Evolutionary conservation across 2,329 filamentous ascomycete genomes (phyloP).

Genomic region (Curvularia eragrostidis): DNA sequence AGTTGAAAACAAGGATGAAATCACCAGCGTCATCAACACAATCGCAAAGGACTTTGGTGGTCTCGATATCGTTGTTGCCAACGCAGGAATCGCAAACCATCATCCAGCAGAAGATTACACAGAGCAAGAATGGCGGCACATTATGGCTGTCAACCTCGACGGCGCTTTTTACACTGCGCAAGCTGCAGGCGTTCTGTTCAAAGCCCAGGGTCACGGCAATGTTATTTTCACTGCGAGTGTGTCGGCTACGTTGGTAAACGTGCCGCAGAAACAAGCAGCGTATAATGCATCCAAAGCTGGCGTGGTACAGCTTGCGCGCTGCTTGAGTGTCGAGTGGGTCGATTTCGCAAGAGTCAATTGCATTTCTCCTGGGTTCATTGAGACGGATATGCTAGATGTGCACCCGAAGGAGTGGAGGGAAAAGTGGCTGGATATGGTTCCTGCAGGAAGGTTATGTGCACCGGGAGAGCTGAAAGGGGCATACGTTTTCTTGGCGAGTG

Average conservation of each 20-base stretch:
- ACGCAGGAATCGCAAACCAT: constrained; percentile 51
- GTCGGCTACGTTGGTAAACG: constrained; percentile 54
- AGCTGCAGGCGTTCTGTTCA: constrained; percentile 63
- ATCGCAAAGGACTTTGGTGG: constrained; percentile 46
- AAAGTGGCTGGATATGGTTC: constrained; percentile 49
- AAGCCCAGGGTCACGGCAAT: constrained; percentile 72
- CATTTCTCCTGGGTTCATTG: constrained; percentile 86
- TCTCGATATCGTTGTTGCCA: constrained; percentile 52
- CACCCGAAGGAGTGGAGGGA: constrained; percentile 43
- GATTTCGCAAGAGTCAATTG: constrained; percentile 70
- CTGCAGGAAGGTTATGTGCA: constrained; percentile 47
- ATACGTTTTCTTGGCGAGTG: constrained; percentile 23
- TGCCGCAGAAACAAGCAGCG: constrained; percentile 76
- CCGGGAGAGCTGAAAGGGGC: constrained; percentile 51
- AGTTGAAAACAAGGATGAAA: constrained; percentile 23
- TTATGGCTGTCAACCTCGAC: constrained; percentile 83
- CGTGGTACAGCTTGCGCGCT: constrained; percentile 28
- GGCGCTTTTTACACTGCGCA: constrained; percentile 80
- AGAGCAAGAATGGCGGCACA: constrained; percentile 75
- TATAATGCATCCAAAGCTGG: constrained; percentile 68
- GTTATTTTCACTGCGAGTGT: constrained; percentile 79
- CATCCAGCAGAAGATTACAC: constrained; percentile 76
- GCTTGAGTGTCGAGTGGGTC: constrained; percentile 32
- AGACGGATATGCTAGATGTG: constrained; percentile 64
- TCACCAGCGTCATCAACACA: constrained; percentile 21